phyloP scores from a whole-genome alignment of 495 filamentous ascomycete genomes.

The Astrothelium subdiscretum region DNA sequence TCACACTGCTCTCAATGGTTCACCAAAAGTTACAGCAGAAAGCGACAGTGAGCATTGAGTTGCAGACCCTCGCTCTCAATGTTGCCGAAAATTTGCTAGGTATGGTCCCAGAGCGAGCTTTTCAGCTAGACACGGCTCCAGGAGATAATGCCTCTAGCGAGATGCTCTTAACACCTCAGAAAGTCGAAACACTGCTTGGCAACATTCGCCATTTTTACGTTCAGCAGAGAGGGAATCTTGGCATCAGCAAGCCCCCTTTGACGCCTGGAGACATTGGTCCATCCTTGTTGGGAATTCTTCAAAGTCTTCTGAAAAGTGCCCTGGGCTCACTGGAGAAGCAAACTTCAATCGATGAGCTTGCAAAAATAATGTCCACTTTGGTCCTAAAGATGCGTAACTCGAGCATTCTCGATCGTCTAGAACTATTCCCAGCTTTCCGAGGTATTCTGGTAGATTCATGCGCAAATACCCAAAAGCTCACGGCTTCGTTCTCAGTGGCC shows the following conservation, averaged over 20 bases:
- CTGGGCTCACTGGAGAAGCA: slow-evolving; percentile 9
- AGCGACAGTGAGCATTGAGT: slow-evolving; percentile 24
- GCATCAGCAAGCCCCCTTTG: neutral
- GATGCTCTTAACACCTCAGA: neutral
- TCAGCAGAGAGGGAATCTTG: slow-evolving; percentile 1
- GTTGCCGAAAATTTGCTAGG: slow-evolving; percentile 47
- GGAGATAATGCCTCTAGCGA: neutral
- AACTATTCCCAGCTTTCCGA: slow-evolving; percentile 46
- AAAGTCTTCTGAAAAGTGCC: slow-evolving; percentile 27
- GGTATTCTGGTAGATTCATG: slow-evolving; percentile 17
- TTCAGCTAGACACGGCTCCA: slow-evolving; percentile 20
- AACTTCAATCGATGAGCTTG: slow-evolving; percentile 29
- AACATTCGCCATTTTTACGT: neutral
- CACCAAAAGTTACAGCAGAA: neutral
- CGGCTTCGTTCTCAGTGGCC: slow-evolving; percentile 25
- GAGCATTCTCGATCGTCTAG: slow-evolving; percentile 39
- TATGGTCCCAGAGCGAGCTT: slow-evolving; percentile 59
- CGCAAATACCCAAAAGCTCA: slow-evolving; percentile 10
- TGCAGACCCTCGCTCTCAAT: slow-evolving; percentile 33
- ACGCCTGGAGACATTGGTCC: neutral
- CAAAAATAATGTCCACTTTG: slow-evolving; percentile 43
- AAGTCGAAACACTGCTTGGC: neutral
- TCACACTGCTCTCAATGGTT: slow-evolving; percentile 36
- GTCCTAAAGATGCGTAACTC: slow-evolving; percentile 46
- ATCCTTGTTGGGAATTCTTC: slow-evolving; percentile 3